Conservation (phyloP, 371 early-diverging fungal genomes). For the Lichtheimia corymbifera region DNA sequence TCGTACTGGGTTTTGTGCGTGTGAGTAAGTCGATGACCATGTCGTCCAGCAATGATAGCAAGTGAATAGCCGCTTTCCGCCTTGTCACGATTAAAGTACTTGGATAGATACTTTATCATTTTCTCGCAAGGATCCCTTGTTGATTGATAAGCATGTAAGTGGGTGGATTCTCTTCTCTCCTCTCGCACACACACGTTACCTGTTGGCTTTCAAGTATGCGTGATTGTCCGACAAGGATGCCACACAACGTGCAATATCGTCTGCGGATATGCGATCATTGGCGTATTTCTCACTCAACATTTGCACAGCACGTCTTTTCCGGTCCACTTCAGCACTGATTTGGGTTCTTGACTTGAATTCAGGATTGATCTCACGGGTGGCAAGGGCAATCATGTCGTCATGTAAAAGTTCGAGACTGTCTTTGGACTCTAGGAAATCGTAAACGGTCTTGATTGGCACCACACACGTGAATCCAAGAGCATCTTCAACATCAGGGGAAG, state of each 20-base stretch:
- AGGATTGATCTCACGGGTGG: constrained; percentile 88
- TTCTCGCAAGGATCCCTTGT: constrained; percentile 91
- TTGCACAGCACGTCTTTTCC: constrained; percentile 90
- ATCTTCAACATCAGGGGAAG: constrained; percentile 84
- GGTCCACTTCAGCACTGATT: constrained; percentile 83
- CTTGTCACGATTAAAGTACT: constrained; percentile 65
- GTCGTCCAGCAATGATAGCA: constrained; percentile 80
- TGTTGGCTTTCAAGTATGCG: constrained; percentile 82
- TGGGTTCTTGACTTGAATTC: constrained; percentile 76
- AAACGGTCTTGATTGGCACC: constrained; percentile 86
- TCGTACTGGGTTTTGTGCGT: constrained; percentile 88
- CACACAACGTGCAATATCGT: constrained; percentile 84
- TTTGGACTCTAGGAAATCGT: constrained; percentile 67
- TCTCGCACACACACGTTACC: constrained; percentile 33
- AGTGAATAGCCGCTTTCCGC: constrained; percentile 71
- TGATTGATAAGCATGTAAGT: not conserved
- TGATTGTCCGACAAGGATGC: constrained; percentile 96
- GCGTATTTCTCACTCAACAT: constrained; percentile 78
- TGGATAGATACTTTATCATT: constrained; percentile 81
- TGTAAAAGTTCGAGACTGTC: constrained; percentile 71
- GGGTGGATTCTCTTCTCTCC: not conserved
- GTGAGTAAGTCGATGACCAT: constrained; percentile 92
- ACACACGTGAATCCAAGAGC: constrained; percentile 84
- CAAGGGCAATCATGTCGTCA: constrained; percentile 79
- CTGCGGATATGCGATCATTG: constrained; percentile 49